Base-by-base conservation (phyloP, 768 basidiomycete genomes). In the Boletus sensibilis region DNA sequence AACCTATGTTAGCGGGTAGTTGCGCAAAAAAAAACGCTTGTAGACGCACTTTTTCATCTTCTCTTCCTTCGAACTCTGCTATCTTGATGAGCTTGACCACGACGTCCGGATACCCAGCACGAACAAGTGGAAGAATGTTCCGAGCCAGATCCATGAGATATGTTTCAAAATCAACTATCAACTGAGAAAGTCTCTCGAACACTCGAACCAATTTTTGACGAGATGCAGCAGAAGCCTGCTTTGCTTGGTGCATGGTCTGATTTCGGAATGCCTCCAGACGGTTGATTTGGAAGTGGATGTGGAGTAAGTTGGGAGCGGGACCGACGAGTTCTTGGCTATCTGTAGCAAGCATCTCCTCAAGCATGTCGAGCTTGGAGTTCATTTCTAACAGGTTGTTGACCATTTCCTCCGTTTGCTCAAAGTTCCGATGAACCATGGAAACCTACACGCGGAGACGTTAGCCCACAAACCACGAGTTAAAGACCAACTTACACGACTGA, bases 371-470 rank as follows among this genome's bases (percentile, higher is more conserved):
- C 68, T 89, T 88, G 23, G 86, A 78, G 61, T 88, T 87, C 92
- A 98, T 97, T 50, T 91, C 89, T n/a, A 92, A 78, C 40, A 98
- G 81, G 66, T 95, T 96, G 63, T 87, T 86, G 61, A 98, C 90
- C 86, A 97, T 95, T 62, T 96, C 94, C 68, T 95, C 92, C 1
- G 94, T 97, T 53, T 91, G 90, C 59, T 93, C 85, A 63, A 98
- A 95, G 68, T 96, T 94, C 9, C 95, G 83, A 71, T 98, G 96
- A 2, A 98, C 90, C 78, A 90, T 85, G 6, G 96, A 98, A 3
- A 97, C 94, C 94, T 98, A 54, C 3, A 34, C n/a, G 48, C 12
- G n/a, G n/a, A n/a, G 51, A 16, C 16, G 12, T 25, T 20, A 47
- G 58, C 53, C 10, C 11, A 45, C 27, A 31, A 31, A 42, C 41